Percentiles rank a stretch among this genome's conserved stretches.
phyloP scores from a whole-genome alignment of 805 yeast species.

The Kodamaea restingae region DNA sequence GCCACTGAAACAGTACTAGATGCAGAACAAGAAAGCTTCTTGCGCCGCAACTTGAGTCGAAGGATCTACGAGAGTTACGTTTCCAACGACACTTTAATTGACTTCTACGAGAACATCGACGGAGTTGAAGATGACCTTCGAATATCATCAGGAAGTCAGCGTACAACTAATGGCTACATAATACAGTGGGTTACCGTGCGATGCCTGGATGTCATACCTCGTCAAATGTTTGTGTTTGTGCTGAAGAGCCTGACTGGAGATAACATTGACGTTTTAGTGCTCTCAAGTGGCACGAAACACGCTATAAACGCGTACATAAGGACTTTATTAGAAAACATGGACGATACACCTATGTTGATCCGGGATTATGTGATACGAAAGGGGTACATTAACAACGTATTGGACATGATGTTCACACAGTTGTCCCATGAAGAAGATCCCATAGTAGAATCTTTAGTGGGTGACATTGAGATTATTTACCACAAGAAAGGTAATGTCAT shows the following conservation, averaged over 20 bases:
- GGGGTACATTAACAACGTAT: constrained; percentile 7
- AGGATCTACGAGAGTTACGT: constrained; percentile 3
- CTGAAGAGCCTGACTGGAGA: neutral
- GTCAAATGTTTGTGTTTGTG: constrained; percentile 12
- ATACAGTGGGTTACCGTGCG: constrained; percentile 11
- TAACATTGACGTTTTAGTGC: constrained; percentile 4
- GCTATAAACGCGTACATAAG: constrained; percentile 5
- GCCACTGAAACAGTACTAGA: neutral
- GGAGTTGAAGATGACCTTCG: constrained; percentile 9
- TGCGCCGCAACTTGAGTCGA: constrained; percentile 8
- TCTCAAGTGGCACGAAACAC: constrained; percentile 7
- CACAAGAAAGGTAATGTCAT: constrained; percentile 8
- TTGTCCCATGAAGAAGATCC: constrained; percentile 1
- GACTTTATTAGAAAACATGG: constrained; percentile 11
- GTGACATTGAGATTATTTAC: constrained; percentile 13
- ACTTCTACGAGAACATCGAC: constrained; percentile 8
- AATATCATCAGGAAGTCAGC: constrained; percentile 6
- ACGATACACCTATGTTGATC: constrained; percentile 9
- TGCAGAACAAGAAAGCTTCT: constrained; percentile 5
- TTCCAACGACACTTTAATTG: constrained; percentile 5
- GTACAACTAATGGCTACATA: constrained; percentile 2
- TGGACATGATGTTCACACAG: constrained; percentile 8
- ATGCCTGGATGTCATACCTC: constrained; percentile 9
- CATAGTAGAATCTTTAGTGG: constrained; percentile 4
- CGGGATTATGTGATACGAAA: constrained; percentile 10